Evolutionary conservation across 1,139 yeast species (phyloP).

Genomic region (Arxiozyma slooffiae): DNA sequence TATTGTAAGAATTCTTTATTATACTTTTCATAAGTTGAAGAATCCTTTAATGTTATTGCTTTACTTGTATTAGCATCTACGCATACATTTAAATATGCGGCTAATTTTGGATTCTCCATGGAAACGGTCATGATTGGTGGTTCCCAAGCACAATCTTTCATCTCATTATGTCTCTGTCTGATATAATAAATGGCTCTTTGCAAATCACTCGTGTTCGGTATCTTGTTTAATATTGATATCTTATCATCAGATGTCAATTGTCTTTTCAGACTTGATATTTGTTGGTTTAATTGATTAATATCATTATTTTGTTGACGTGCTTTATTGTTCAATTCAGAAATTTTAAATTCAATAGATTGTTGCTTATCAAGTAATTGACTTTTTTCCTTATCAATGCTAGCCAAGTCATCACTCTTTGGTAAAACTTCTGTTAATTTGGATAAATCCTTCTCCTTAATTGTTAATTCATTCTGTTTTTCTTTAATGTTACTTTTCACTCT

Average conservation of each 20-base stretch:
- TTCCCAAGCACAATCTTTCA: conserved; percentile 44
- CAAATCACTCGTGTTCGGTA: conserved; percentile 27
- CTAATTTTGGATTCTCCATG: conserved; percentile 41
- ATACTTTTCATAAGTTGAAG: conserved; percentile 39
- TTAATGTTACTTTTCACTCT: conserved; percentile 21
- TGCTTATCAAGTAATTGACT: conserved; percentile 13
- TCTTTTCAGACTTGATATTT: conserved; percentile 18
- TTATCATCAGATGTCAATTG: conserved; percentile 44
- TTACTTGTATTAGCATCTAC: conserved; percentile 46
- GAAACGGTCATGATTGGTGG: conserved; percentile 69
- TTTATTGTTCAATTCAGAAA: conserved; percentile 14
- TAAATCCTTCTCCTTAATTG: conserved; percentile 18
- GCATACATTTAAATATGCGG: conserved; percentile 48
- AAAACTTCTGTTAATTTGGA: conserved; percentile 8
- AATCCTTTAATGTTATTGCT: conserved; percentile 42
- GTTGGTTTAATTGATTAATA: conserved; percentile 12
- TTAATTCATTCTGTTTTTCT: conserved; percentile 21
- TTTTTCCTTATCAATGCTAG: conserved; percentile 7
- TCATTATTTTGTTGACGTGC: conserved; percentile 14
- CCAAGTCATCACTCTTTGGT: conserved; percentile 11
- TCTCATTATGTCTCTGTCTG: conserved; percentile 28
- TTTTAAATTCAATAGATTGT: conserved; percentile 6
- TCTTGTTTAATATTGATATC: conserved; percentile 36
- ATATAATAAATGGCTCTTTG: conserved; percentile 36
- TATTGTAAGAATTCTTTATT: conserved; percentile 34